A percentile compares a stretch with the other conserved stretches of the same genome.
Evolutionary conservation across 768 basidiomycete genomes (phyloP).

Genomic region (Gautieria morchelliformis): DNA sequence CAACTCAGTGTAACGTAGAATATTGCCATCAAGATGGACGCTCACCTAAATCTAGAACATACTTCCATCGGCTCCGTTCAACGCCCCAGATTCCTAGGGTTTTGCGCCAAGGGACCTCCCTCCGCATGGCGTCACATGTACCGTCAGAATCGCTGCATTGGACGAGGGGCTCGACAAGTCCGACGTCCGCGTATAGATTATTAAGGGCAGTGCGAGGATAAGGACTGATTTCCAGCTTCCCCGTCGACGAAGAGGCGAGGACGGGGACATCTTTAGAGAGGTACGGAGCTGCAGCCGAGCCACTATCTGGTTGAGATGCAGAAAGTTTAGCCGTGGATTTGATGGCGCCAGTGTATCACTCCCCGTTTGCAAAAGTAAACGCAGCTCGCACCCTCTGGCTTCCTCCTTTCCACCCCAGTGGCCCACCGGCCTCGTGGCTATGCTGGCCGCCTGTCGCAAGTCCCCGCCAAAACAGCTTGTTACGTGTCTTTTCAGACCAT

Average conservation of each 20-base stretch:
- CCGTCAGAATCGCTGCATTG: conserved; percentile 29
- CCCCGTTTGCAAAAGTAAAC: neutral
- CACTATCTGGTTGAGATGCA: neutral
- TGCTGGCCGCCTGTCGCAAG: conserved; percentile 79
- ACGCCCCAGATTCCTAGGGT: neutral
- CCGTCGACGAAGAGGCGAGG: neutral
- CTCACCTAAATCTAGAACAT: neutral
- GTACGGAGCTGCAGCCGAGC: neutral
- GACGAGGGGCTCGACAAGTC: conserved; percentile 37
- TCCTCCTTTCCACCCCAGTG: conserved; percentile 23
- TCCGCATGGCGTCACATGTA: conserved; percentile 36
- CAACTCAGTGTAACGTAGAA: neutral
- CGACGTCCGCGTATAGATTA: conserved; percentile 50
- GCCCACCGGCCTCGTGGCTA: conserved; percentile 29
- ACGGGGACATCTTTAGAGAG: neutral
- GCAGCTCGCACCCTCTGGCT: neutral
- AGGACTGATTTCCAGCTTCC: neutral
- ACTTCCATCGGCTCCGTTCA: neutral
- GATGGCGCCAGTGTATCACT: neutral
- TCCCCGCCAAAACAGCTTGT: conserved; percentile 90
- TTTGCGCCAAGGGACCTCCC: conserved; percentile 5
- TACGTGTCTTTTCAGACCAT: conserved; percentile 81
- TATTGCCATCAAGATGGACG: neutral
- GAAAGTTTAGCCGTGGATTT: neutral
- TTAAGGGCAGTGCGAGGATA: conserved; percentile 30